Conservation (phyloP, 768 basidiomycete species). For the Rhodocollybia butyracea region DNA sequence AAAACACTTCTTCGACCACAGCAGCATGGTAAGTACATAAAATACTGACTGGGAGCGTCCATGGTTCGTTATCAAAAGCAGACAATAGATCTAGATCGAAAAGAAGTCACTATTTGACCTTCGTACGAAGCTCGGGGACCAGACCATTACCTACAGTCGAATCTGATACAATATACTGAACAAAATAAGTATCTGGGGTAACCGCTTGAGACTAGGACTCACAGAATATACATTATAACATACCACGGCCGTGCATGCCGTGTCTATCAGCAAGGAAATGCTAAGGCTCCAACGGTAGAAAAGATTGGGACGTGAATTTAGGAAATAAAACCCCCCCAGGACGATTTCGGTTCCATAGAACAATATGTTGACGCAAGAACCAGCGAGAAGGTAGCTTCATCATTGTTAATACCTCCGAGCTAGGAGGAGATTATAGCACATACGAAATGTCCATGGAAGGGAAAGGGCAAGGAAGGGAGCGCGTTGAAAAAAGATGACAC, state of each 20-base stretch:
- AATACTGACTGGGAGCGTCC: neutral
- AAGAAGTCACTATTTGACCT: neutral
- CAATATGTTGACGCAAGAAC: slow-evolving; percentile 8
- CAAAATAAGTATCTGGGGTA: neutral
- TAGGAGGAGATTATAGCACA: neutral
- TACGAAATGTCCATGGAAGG: neutral
- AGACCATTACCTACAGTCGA: neutral
- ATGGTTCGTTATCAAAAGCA: neutral
- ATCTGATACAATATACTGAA: neutral
- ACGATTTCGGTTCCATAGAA: slow-evolving; percentile 2
- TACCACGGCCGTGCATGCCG: neutral
- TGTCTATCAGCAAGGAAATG: slow-evolving; percentile 1
- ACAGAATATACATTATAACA: slow-evolving; percentile 7
- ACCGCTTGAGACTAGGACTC: neutral
- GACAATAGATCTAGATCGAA: neutral
- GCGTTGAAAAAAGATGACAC: no score
- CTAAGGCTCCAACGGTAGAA: slow-evolving; percentile 4
- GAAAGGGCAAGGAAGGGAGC: neutral
- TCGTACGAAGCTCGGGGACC: neutral
- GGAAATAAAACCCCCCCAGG: slow-evolving; percentile 2
- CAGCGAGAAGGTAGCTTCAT: neutral
- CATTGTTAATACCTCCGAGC: neutral
- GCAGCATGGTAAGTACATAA: slow-evolving; percentile 4
- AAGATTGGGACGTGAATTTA: neutral
- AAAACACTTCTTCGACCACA: slow-evolving; percentile 4